These are phyloP conservation scores for Lepidium didymum DNA, from an alignment of 345 rosid genomes.

Conservation along the genomic window DNA sequence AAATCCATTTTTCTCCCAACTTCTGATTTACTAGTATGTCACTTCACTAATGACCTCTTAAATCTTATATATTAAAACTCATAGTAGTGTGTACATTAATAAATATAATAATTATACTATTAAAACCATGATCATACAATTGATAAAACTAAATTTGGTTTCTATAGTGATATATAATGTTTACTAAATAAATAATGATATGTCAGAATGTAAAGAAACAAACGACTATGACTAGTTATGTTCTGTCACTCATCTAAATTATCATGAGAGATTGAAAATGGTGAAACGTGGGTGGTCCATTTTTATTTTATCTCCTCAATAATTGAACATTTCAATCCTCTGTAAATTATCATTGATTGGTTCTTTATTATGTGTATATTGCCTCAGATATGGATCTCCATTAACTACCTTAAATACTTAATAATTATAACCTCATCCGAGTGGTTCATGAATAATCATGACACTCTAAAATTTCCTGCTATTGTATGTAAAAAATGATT, in stretches of 20 bases:
- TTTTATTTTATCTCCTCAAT: neutral
- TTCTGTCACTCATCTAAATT: slow-evolving; percentile 3
- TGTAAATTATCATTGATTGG: neutral
- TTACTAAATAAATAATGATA: neutral
- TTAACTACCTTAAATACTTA: neutral
- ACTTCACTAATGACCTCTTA: slow-evolving; percentile 12
- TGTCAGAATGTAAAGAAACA: slow-evolving; percentile 10
- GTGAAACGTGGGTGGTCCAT: slow-evolving; percentile 25
- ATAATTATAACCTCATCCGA: neutral
- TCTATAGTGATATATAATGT: neutral
- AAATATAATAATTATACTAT: neutral
- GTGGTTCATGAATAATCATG: neutral
- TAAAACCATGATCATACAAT: neutral
- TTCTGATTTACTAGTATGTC: slow-evolving; percentile 11
- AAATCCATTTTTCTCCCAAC: slow-evolving; percentile 7
- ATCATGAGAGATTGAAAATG: slow-evolving; percentile 18
- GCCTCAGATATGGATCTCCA: slow-evolving; percentile 7
- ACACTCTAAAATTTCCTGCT: neutral
- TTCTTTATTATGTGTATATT: neutral
- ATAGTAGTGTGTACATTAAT: neutral
- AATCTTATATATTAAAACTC: neutral
- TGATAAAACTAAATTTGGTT: neutral
- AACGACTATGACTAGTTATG: slow-evolving; percentile 8
- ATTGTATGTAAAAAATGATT: neutral
- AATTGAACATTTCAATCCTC: slow-evolving; percentile 12